Evolutionary conservation across 2,329 filamentous ascomycete species (phyloP).

Genomic region (Pyrenophora graminea): DNA sequence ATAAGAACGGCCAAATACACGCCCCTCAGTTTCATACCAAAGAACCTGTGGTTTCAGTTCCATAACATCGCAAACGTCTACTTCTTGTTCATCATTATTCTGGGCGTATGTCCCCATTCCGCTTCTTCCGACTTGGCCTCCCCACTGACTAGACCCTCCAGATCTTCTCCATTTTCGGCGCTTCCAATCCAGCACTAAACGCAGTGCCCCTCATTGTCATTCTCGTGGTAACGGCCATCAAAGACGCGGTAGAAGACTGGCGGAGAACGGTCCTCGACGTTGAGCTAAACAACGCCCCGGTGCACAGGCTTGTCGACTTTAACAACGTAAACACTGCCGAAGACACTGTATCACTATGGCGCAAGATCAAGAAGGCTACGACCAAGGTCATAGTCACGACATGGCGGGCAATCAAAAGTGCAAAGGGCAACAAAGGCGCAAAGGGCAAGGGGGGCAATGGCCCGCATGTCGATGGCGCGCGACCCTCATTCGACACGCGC

Average conservation of each 20-base stretch:
- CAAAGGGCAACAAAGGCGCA: constrained; percentile 41
- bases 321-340: constrained; percentile 90
- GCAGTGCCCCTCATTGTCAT: constrained; percentile 93
- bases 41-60: constrained; percentile 97
- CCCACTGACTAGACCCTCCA: constrained; percentile 49
- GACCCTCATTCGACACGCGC: constrained; percentile 69
- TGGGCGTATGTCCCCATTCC: constrained; percentile 70
- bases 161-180: constrained; percentile 97
- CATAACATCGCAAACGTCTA: constrained; percentile 99
- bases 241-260: constrained; percentile 96
- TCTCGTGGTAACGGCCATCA: constrained; percentile 82
- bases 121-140: constrained; percentile 10
- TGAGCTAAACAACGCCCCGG: constrained; percentile 92
- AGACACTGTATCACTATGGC: constrained; percentile 84
- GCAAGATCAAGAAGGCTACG: constrained; percentile 85
- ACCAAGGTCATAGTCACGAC: constrained; percentile 64
- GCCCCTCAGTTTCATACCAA: constrained; percentile 89
- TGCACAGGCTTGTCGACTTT: constrained; percentile 87
- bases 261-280: constrained; percentile 88
- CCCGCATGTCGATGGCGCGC: constrained; percentile 58
- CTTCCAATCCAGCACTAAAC: constrained; percentile 84
- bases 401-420: constrained; percentile 53
- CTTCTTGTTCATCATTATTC: constrained; percentile 94
- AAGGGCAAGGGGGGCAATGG: constrained; percentile 52
- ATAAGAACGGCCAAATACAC: constrained; percentile 98